phyloP scores from a whole-genome alignment of 2,329 filamentous ascomycete genomes.

The Fusarium chlamydosporum region DNA sequence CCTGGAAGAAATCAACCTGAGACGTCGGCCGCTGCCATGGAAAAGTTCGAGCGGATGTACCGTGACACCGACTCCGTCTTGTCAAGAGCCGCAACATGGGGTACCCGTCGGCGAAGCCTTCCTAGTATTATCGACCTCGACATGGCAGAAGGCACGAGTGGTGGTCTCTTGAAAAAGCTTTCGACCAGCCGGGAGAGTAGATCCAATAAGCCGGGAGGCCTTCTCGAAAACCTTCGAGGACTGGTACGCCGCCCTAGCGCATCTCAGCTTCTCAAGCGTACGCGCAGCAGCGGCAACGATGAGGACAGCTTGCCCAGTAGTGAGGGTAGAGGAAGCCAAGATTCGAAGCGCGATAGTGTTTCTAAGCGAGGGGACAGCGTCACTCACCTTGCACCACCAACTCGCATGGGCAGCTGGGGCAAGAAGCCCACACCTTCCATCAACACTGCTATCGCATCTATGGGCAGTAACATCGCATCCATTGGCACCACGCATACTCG shows the following conservation, averaged over 20 bases:
- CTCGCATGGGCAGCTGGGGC: constrained; percentile 66
- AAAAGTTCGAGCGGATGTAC: constrained; percentile 65
- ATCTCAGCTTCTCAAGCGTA: constrained; percentile 62
- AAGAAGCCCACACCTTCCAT: constrained; percentile 69
- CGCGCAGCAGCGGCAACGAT: constrained; percentile 58
- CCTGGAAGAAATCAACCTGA: constrained; percentile 61
- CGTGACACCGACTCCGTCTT: constrained; percentile 71
- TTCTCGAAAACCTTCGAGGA: constrained; percentile 65
- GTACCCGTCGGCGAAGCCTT: constrained; percentile 75
- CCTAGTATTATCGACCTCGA: constrained; percentile 71
- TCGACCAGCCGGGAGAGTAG: constrained; percentile 65
- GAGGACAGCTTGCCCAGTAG: constrained; percentile 47
- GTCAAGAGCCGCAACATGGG: constrained; percentile 77
- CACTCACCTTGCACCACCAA: constrained; percentile 63
- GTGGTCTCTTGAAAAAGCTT: constrained; percentile 74
- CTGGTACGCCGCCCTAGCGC: constrained; percentile 66
- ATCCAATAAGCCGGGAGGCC: constrained; percentile 62
- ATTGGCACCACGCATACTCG: constrained; percentile 70
- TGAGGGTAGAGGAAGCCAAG: constrained; percentile 48
- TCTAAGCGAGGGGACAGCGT: constrained; percentile 61
- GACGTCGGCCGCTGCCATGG: constrained; percentile 68
- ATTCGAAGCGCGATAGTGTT: constrained; percentile 51
- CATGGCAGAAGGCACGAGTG: constrained; percentile 67
- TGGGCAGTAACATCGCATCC: constrained; percentile 68
- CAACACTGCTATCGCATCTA: constrained; percentile 70